These are phyloP conservation scores for Cercospora sojina DNA, from an alignment of 2,329 filamentous ascomycete species.

Conservation along the genomic window DNA sequence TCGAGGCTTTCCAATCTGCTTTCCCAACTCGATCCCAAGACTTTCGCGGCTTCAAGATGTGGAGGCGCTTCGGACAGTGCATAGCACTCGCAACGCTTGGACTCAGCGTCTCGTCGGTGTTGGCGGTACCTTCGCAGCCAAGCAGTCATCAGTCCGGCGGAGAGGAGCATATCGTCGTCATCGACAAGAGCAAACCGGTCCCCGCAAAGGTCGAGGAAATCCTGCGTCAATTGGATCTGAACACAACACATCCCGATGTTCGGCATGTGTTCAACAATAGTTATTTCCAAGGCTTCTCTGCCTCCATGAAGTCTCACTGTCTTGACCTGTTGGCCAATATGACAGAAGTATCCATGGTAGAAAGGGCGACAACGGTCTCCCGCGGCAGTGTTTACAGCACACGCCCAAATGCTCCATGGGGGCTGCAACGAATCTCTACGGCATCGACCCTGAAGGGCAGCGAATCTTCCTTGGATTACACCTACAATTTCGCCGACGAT, in stretches of 20 bases:
- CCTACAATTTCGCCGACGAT: constrained; percentile 42
- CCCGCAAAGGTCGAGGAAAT: constrained; percentile 40
- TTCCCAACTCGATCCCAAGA: not conserved
- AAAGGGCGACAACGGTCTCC: constrained; percentile 38
- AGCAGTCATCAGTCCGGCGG: constrained; percentile 29
- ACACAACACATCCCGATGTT: constrained; percentile 42
- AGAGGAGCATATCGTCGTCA: constrained; percentile 41
- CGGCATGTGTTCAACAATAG: constrained; percentile 44
- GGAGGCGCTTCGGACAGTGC: not conserved
- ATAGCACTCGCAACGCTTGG: not conserved
- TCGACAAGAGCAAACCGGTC: constrained; percentile 36
- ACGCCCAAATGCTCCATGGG: constrained; percentile 46
- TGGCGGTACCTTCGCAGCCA: not conserved
- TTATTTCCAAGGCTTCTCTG: constrained; percentile 43
- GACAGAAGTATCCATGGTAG: constrained; percentile 44
- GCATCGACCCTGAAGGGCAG: constrained; percentile 29
- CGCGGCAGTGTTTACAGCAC: constrained; percentile 30
- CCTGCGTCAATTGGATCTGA: constrained; percentile 39
- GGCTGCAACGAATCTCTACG: constrained; percentile 48
- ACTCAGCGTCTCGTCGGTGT: not conserved
- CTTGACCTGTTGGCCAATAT: constrained; percentile 42
- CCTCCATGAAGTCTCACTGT: constrained; percentile 44
- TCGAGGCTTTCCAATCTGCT: not conserved
- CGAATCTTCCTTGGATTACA: constrained; percentile 42
- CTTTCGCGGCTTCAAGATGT: not conserved